These are phyloP conservation scores for Cladophialophora chaetospira DNA, from an alignment of 2,329 filamentous ascomycete genomes.

Conservation along the genomic window DNA sequence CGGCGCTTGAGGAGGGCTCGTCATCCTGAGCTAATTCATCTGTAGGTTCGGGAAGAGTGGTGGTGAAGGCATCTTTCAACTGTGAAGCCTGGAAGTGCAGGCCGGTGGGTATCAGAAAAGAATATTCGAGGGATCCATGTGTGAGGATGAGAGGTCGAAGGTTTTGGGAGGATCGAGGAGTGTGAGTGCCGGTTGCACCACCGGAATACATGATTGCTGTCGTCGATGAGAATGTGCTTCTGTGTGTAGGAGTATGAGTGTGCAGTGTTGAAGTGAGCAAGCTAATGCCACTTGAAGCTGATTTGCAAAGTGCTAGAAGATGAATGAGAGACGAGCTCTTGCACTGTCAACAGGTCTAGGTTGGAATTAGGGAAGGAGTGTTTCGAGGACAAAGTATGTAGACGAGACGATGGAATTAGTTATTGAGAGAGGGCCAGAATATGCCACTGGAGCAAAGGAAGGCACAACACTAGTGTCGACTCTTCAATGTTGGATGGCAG, in stretches of 20 bases:
- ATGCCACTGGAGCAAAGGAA: slow-evolving; percentile 19
- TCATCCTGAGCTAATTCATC: slow-evolving; percentile 98
- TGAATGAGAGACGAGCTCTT: slow-evolving; percentile 15
- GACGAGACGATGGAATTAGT: slow-evolving; percentile 1
- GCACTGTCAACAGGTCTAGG: not conserved
- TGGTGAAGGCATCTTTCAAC: slow-evolving; percentile 85
- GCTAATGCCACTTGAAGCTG: slow-evolving; percentile 33
- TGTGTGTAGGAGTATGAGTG: not conserved
- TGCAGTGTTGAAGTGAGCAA: slow-evolving; percentile 32
- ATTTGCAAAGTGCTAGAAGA: slow-evolving; percentile 1
- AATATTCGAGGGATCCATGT: slow-evolving; percentile 94
- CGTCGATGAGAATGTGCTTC: not conserved
- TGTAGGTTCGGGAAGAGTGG: slow-evolving; percentile 83
- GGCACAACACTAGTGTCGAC: slow-evolving; percentile 4
- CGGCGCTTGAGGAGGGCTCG: slow-evolving; percentile 92
- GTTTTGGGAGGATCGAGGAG: slow-evolving; percentile 89
- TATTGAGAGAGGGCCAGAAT: slow-evolving; percentile 13
- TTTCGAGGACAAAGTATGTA: too few relatives aligned
- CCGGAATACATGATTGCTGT: slow-evolving; percentile 34
- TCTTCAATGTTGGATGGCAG: slow-evolving; percentile 6
- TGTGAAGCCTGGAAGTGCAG: slow-evolving; percentile 96
- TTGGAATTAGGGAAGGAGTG: not conserved
- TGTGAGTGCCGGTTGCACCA: slow-evolving; percentile 85
- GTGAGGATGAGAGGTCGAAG: slow-evolving; percentile 86
- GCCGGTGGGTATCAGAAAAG: slow-evolving; percentile 90